phyloP scores from a whole-genome alignment of 1,139 yeast species.

The Zygosaccharomyces sapae region DNA sequence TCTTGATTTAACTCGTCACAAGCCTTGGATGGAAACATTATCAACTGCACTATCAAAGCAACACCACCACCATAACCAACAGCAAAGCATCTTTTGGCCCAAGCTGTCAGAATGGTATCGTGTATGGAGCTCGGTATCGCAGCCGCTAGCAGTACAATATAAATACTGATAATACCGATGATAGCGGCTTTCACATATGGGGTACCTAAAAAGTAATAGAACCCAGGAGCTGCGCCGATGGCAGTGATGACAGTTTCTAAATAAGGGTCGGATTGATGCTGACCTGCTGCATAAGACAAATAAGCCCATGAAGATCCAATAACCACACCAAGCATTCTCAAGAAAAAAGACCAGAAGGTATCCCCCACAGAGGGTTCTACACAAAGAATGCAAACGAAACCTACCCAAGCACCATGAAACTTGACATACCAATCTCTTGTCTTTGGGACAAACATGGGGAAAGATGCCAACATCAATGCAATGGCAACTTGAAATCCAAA shows the following conservation, averaged over 20 bases:
- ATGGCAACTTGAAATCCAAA: constrained; percentile 46
- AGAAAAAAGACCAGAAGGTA: constrained; percentile 45
- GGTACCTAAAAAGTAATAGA: constrained; percentile 42
- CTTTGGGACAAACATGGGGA: constrained; percentile 47
- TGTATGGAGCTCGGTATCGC: constrained; percentile 40
- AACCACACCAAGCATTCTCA: constrained; percentile 46
- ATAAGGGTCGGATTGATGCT: constrained; percentile 41
- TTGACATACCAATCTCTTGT: constrained; percentile 45
- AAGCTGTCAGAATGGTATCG: constrained; percentile 43
- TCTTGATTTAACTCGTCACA: constrained; percentile 43
- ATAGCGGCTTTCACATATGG: constrained; percentile 50
- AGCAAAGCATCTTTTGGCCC: constrained; percentile 48
- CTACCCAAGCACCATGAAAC: constrained; percentile 49
- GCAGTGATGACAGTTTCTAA: constrained; percentile 43
- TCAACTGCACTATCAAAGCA: constrained; percentile 44
- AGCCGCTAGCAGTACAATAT: constrained; percentile 44
- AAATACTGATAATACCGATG: constrained; percentile 45
- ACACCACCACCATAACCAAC: constrained; percentile 48
- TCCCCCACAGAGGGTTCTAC: constrained; percentile 50
- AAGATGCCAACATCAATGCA: constrained; percentile 44
- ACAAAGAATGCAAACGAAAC: constrained; percentile 48
- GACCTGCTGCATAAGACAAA: constrained; percentile 43
- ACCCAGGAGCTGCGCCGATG: constrained; percentile 45
- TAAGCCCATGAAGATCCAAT: constrained; percentile 49
- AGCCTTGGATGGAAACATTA: constrained; percentile 46